Conservation (phyloP, 177 flowering plant species). For the Vitis hybrid region DNA sequence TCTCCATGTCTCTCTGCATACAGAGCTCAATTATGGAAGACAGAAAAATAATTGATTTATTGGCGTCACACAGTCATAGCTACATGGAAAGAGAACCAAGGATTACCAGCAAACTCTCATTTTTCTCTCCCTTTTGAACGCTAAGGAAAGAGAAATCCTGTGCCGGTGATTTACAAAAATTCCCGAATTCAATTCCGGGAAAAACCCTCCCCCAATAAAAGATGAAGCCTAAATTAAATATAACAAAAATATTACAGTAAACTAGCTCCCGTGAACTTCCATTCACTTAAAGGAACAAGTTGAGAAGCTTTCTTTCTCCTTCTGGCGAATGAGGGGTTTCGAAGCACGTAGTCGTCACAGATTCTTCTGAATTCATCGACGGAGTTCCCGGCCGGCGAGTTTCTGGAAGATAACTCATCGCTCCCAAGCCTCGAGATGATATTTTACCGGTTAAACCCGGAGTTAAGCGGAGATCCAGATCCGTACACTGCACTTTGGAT, state of each 20-base stretch:
- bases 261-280: slow-evolving; percentile 6
- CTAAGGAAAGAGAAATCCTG: slow-evolving; percentile 38
- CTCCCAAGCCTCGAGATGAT: not conserved
- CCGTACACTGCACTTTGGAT: slow-evolving; percentile 17
- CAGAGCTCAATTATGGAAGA: not conserved
- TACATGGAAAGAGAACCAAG: not conserved
- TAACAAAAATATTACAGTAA: slow-evolving; percentile 1
- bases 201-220: slow-evolving; percentile 1
- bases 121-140: slow-evolving; percentile 18
- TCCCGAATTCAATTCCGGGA: slow-evolving; percentile 26
- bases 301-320: slow-evolving; percentile 37
- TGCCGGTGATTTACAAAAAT: slow-evolving; percentile 36
- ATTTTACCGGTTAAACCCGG: slow-evolving; percentile 20
- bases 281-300: slow-evolving; percentile 33
- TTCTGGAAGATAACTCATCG: slow-evolving; percentile 12
- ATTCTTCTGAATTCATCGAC: slow-evolving; percentile 68
- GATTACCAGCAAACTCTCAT: slow-evolving; percentile 30
- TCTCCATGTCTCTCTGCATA: too few relatives aligned
- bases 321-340: slow-evolving; percentile 28
- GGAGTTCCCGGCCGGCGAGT: slow-evolving; percentile 53
- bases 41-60: not conserved
- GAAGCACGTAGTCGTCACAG: slow-evolving; percentile 52
- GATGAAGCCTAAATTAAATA: not conserved
- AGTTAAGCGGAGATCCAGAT: slow-evolving; percentile 60
- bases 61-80: not conserved